Percentiles rank a stretch among this genome's conserved stretches.
These are phyloP conservation scores for Cordia subcordata DNA, from an alignment of 257 asterid species.

Conservation along the genomic window DNA sequence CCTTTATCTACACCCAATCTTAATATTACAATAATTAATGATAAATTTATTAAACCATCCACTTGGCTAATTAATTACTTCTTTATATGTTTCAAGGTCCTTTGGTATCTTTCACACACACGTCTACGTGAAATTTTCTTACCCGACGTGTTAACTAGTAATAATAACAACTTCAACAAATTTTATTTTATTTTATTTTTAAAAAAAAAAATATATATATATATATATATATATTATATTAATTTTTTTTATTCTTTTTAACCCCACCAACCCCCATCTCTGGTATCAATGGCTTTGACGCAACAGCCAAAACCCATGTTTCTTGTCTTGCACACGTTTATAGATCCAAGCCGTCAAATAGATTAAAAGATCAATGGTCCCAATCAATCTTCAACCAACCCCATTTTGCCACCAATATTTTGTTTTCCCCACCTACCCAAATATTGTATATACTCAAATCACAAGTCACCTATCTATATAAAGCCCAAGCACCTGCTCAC, in stretches of 20 bases:
- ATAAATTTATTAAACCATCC: neutral
- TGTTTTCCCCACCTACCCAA: slow-evolving; percentile 5
- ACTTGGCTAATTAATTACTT: neutral
- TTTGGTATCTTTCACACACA: neutral
- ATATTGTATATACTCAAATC: neutral
- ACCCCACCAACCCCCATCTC: neutral
- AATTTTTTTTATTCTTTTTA: neutral
- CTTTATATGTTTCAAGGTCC: neutral
- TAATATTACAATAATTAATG: neutral
- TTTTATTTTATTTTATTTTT: too few relatives aligned
- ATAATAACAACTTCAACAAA: too few relatives aligned
- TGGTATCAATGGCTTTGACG: too few relatives aligned
- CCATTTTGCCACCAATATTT: neutral
- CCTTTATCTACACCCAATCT: neutral
- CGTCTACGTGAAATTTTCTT: neutral
- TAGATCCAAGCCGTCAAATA: neutral
- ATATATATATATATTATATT: too few relatives aligned
- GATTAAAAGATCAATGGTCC: neutral
- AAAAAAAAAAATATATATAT: too few relatives aligned
- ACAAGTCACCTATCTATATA: too few relatives aligned
- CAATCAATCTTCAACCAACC: slow-evolving; percentile 1
- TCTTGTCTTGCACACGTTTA: neutral
- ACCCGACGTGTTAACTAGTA: too few relatives aligned
- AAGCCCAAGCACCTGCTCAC: neutral
- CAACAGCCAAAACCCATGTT: neutral